A percentile compares a stretch with the other conserved stretches of the same genome.
phyloP scores from a whole-genome alignment of 805 yeast species.

The Metschnikowia corniflorae region DNA sequence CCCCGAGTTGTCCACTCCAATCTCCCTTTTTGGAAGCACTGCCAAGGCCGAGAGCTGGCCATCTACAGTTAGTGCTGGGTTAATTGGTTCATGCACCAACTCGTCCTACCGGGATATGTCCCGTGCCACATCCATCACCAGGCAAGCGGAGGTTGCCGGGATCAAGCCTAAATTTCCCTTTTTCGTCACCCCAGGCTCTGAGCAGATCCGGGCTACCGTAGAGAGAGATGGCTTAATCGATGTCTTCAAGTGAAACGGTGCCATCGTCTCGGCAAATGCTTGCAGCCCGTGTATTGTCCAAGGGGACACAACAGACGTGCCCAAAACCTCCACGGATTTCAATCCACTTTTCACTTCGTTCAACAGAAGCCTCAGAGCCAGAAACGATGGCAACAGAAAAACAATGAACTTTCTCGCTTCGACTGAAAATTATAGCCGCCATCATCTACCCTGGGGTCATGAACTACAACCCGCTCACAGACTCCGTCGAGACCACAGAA shows the following conservation, averaged over 20 bases:
- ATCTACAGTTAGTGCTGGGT: constrained; percentile 77
- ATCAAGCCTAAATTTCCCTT: constrained; percentile 87
- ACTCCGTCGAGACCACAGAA: constrained; percentile 64
- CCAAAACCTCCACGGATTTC: constrained; percentile 57
- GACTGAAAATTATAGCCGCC: constrained; percentile 96
- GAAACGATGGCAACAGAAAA: constrained; percentile 97
- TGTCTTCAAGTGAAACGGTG: constrained; percentile 82
- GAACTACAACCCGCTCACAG: constrained; percentile 87
- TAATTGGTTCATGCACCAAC: constrained; percentile 97
- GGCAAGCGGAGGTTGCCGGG: constrained; percentile 83
- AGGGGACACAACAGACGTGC: constrained; percentile 91
- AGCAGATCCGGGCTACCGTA: constrained; percentile 94
- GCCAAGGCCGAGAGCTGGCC: constrained; percentile 85
- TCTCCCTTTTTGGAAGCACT: constrained; percentile 72
- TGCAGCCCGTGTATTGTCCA: constrained; percentile 99
- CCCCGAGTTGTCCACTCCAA: constrained; percentile 93
- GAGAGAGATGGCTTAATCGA: constrained; percentile 90
- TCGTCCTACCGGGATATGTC: constrained; percentile 98
- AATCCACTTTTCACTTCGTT: constrained; percentile 95
- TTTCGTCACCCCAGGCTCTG: constrained; percentile 97
- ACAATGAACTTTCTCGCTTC: constrained; percentile 98
- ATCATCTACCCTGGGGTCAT: constrained; percentile 93
- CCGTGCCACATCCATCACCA: constrained; percentile 86
- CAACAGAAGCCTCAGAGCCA: constrained; percentile 96
- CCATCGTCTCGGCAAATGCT: constrained; percentile 91